Evolutionary conservation across 441 rosid genomes (phyloP).

Genomic region (Pelargonium citronellum): DNA sequence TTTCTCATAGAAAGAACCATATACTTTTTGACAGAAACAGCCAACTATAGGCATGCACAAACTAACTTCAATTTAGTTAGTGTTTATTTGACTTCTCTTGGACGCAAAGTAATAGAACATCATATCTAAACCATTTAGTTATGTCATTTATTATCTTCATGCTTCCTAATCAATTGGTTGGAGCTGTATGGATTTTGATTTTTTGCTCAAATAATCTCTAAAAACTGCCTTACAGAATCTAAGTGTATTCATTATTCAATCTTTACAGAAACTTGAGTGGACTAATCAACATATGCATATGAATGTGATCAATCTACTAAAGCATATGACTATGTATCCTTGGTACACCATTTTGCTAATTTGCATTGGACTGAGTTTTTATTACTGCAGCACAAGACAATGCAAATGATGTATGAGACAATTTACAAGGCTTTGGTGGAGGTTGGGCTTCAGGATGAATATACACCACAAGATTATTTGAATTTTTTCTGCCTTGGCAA

Average conservation of each 20-base stretch:
- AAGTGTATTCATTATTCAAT: not conserved
- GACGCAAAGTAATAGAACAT: no score
- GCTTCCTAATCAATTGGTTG: no score
- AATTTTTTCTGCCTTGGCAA: slow-evolving; percentile 94
- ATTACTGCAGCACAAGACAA: slow-evolving; percentile 70
- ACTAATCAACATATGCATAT: not conserved
- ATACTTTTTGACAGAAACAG: no score
- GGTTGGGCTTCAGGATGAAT: slow-evolving; percentile 64
- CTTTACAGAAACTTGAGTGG: not conserved
- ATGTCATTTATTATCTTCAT: no score
- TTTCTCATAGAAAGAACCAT: not conserved
- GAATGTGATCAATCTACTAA: not conserved
- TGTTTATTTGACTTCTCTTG: no score
- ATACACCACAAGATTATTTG: slow-evolving; percentile 69
- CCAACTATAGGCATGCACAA: no score
- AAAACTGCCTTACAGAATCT: not conserved
- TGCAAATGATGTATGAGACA: slow-evolving; percentile 98
- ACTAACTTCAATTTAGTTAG: no score
- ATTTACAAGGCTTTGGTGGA: slow-evolving; percentile 71
- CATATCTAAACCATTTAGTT: no score
- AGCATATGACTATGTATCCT: not conserved
- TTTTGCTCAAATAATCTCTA: not conserved
- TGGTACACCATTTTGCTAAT: slow-evolving; percentile 14
- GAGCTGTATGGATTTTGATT: no score
- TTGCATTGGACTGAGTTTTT: not conserved